Percentiles rank a stretch among this genome's conserved stretches.
phyloP scores from a whole-genome alignment of 768 basidiomycete genomes.

The Lentinus brumalis region DNA sequence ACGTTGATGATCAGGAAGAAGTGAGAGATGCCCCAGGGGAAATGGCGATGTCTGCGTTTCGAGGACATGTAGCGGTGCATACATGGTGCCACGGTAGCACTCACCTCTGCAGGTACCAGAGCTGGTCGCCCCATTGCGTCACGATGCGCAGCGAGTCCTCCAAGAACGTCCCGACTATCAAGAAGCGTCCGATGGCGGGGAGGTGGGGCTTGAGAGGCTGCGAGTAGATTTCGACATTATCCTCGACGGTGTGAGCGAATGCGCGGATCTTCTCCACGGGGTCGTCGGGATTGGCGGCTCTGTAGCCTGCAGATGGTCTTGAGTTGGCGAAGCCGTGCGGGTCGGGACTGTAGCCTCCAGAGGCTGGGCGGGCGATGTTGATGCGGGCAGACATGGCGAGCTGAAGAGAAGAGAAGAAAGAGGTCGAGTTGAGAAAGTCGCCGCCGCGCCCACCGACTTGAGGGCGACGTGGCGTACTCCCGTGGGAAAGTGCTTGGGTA shows the following conservation, averaged over 20 bases:
- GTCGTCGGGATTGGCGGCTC: constrained; percentile 79
- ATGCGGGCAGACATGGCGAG: constrained; percentile 77
- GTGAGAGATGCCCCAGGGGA: constrained; percentile 95
- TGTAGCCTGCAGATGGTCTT: constrained; percentile 68
- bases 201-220: constrained; percentile 93
- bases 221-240: constrained; percentile 88
- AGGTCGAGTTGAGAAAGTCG: constrained; percentile 22
- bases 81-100: constrained; percentile 32
- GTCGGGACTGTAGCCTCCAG: constrained; percentile 58
- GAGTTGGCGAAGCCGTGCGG: constrained; percentile 82
- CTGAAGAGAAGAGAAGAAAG: constrained; percentile 21
- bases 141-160: constrained; percentile 94
- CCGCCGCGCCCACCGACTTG: constrained; percentile 16
- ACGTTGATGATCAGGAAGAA: constrained; percentile 91
- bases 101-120: constrained; percentile 97
- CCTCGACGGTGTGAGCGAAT: constrained; percentile 79
- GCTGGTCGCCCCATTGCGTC: constrained; percentile 95
- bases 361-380: constrained; percentile 70
- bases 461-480: constrained; percentile 31
- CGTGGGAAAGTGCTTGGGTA: constrained; percentile 31
- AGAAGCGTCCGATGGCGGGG: constrained; percentile 91
- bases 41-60: constrained; percentile 78
- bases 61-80: not conserved
- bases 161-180: constrained; percentile 97
- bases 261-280: constrained; percentile 77